Evolutionary conservation across 2,329 filamentous ascomycete species (phyloP), one percentile per base, ranked within the genome.

Genomic region (Scytalidium sp.): DNA sequence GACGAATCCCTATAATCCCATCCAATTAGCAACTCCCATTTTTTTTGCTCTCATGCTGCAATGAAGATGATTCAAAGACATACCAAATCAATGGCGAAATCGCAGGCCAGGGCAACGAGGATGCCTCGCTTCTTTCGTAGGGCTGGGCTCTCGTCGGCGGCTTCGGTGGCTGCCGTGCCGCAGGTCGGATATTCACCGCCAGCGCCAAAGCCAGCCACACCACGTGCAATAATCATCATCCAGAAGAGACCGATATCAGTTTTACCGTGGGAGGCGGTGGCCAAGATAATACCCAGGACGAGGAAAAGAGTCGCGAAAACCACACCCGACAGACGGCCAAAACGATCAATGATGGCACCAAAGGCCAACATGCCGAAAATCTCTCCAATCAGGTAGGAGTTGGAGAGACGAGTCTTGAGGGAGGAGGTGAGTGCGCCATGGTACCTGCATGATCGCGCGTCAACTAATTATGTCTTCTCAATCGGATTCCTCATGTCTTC

Each of bases 361-460:
- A 80, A 79, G 57, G 72, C 64, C 5, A 80, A 61, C 70, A 80
- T 81, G 48, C 78, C 78, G 45, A 79, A 63, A 49, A 79, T 77
- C 61, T 76, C 73, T 43, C 78, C 79, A 41, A 80, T 72, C 3
- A 80, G 66, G 51, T 75, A 76, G 3, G 77, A 72, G 54, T 81
- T 80, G 41, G 73, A 75, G 2, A 81, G 70, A 6, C 76, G 68
- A 3, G 72, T 68, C 58, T 75, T 75, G 56, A 77, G 73, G 10
- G 66, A 56, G 15, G 58, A 62, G 27, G 72, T 74, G 23, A 73
- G 53, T 9, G 22, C 45, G 2, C 74, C 64, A 3, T 70, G 67
- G 55, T 74, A 74, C 25, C 46, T 48, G 19, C 17, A 15, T n/a
- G 20, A 36, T 36, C 17, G 4, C 32, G 32, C 13, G 11, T 36